Evolutionary conservation across 1,139 yeast genomes (phyloP).

Genomic region (Nadsonia commutata): DNA sequence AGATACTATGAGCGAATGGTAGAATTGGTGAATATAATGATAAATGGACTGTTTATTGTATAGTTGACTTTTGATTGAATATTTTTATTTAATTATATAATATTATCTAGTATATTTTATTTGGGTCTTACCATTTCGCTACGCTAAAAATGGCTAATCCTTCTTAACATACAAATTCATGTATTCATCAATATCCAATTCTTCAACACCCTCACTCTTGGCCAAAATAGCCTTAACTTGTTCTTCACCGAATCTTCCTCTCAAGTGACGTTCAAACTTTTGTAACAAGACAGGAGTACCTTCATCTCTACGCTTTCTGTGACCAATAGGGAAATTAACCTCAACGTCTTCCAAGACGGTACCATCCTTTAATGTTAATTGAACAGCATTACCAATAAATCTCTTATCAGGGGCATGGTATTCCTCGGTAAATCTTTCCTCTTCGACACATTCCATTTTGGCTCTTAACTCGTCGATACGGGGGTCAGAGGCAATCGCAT

Average conservation of each 20-base stretch:
- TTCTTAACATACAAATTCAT: constrained; percentile 29
- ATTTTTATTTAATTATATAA: too few relatives aligned
- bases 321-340: constrained; percentile 45
- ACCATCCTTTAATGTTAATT: constrained; percentile 38
- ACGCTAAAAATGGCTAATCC: constrained; percentile 1
- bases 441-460: constrained; percentile 41
- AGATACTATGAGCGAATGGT: too few relatives aligned
- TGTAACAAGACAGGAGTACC: constrained; percentile 39
- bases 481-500: constrained; percentile 36
- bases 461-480: constrained; percentile 36
- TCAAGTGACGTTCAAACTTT: constrained; percentile 37
- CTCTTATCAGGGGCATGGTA: constrained; percentile 44
- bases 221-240: constrained; percentile 28
- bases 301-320: constrained; percentile 40
- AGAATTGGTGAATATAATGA: too few relatives aligned
- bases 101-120: too few relatives aligned
- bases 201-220: constrained; percentile 24
- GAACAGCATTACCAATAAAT: constrained; percentile 39
- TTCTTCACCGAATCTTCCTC: constrained; percentile 28
- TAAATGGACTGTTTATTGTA: too few relatives aligned
- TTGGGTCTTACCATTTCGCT: too few relatives aligned
- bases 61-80: too few relatives aligned
- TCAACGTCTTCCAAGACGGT: constrained; percentile 36
- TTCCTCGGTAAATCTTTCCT: constrained; percentile 32
- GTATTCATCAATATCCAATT: constrained; percentile 35